These are phyloP conservation scores for Chaetothyriales sp. DNA, from an alignment of 2,329 filamentous ascomycete species.

Conservation along the genomic window DNA sequence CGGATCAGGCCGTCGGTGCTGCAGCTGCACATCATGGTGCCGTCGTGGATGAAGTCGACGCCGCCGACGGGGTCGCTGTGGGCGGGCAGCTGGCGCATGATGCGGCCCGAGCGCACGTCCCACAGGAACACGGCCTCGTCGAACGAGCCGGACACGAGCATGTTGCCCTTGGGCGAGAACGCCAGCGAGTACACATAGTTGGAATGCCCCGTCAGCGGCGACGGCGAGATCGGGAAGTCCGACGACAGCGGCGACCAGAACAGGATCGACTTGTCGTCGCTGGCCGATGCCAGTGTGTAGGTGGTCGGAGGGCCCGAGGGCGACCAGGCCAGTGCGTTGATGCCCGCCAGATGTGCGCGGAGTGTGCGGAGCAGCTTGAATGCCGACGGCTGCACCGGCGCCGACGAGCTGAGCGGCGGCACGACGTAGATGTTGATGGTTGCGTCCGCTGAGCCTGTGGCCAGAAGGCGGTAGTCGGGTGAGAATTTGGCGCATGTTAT, in stretches of 20 bases:
- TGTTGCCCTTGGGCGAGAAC: constrained; percentile 96
- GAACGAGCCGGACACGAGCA: constrained; percentile 86
- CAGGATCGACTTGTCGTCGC: constrained; percentile 89
- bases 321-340: constrained; percentile 87
- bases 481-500: constrained; percentile 82
- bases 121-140: constrained; percentile 95
- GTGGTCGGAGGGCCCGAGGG: constrained; percentile 47
- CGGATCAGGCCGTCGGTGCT: constrained; percentile 82
- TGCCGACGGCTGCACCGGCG: constrained; percentile 33
- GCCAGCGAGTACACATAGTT: constrained; percentile 91
- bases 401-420: constrained; percentile 1
- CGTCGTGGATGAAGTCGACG: constrained; percentile 84
- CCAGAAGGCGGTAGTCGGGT: constrained; percentile 77
- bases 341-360: constrained; percentile 81
- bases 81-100: constrained; percentile 83
- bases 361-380: constrained; percentile 72
- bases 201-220: constrained; percentile 65
- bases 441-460: constrained; percentile 75
- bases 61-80: constrained; percentile 90
- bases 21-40: constrained; percentile 81
- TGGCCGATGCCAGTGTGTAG: constrained; percentile 66
- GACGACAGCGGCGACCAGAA: constrained; percentile 62
- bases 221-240: constrained; percentile 34
- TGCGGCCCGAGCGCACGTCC: constrained; percentile 75
- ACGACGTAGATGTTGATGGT: constrained; percentile 66